Base-by-base conservation (phyloP, 2,329 filamentous ascomycete genomes). In the Arthroderma sp. region DNA sequence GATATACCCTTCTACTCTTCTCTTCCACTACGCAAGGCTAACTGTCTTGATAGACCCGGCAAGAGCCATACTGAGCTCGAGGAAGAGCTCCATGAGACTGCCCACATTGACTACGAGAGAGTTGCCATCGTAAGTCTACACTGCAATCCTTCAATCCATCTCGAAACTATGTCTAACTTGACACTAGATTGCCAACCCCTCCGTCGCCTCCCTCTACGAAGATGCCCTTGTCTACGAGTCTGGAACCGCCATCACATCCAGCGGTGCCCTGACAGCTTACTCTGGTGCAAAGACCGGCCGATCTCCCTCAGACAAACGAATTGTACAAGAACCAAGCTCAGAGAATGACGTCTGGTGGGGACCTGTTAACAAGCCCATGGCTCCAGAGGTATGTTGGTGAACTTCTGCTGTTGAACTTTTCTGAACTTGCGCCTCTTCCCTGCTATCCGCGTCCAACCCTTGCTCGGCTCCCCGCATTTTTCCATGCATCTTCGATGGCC, bases 281-380 rank as follows among this genome's bases (percentile, higher is more conserved):
- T 96, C 91, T 39, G 91, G 91, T 59, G 85, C 87, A 59, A 98
- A 98, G 79, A 98, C 91, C 50, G 91, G 91, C 51, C 87, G 91
- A 54, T 98, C 91, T 50, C 91, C 91, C 27, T 81, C 85, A 45
- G 91, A 98, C 72, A 98, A 98, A 81, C 83, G 91, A 65, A 85
- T 98, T 62, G 91, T 98, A 62, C 80, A 93, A 72, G 91, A 98
- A 68, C 72, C 81, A 48, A 74, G 79, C 51, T 96, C 91, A 53
- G 81, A 94, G 66, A 81, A 91, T 46, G 80, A 98, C 50, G 77
- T 98, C 61, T 98, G 91, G 91, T 96, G 91, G 91, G 91, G 91
- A 60, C 89, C 91, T 46, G 91, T 98, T 56, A 98, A 98, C 77
- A 96, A 96, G 79, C 85, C 89, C 63, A 98, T 98, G 91, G 81